Evolutionary conservation across 305 asterid species (phyloP).

Genomic region (Withania somnifera): DNA sequence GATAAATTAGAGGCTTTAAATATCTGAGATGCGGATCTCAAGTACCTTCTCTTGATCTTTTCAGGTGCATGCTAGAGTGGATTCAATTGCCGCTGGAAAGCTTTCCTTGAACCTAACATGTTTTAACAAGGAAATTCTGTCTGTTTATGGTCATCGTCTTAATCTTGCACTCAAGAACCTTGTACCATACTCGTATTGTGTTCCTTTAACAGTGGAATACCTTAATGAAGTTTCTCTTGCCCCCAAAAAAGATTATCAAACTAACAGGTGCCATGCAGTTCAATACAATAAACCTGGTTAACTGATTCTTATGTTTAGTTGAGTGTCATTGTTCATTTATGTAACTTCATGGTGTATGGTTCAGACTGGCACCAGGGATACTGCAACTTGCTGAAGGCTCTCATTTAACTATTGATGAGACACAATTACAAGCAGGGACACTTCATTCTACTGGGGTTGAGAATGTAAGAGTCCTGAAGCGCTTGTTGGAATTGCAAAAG

Average conservation of each 20-base stretch:
- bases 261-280: constrained; percentile 49
- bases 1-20: background rate
- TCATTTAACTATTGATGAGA: constrained; percentile 75
- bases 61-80: constrained; percentile 78
- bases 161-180: constrained; percentile 43
- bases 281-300: background rate
- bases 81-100: constrained; percentile 72
- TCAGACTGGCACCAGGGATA: constrained; percentile 53
- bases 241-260: constrained; percentile 73
- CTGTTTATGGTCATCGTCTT: constrained; percentile 52
- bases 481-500: constrained; percentile 59
- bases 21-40: background rate
- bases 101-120: constrained; percentile 70
- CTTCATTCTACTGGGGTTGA: constrained; percentile 61
- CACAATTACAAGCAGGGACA: constrained; percentile 51
- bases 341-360: constrained; percentile 3
- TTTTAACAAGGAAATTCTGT: constrained; percentile 51
- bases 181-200: constrained; percentile 54
- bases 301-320: background rate
- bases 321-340: background rate
- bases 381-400: constrained; percentile 84
- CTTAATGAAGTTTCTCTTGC: constrained; percentile 62
- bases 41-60: background rate
- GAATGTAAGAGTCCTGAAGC: constrained; percentile 45
- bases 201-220: constrained; percentile 62